Percentiles rank a stretch among this genome's conserved stretches.
Conservation (phyloP, 768 basidiomycete genomes). For the Suillus ampliporus region DNA sequence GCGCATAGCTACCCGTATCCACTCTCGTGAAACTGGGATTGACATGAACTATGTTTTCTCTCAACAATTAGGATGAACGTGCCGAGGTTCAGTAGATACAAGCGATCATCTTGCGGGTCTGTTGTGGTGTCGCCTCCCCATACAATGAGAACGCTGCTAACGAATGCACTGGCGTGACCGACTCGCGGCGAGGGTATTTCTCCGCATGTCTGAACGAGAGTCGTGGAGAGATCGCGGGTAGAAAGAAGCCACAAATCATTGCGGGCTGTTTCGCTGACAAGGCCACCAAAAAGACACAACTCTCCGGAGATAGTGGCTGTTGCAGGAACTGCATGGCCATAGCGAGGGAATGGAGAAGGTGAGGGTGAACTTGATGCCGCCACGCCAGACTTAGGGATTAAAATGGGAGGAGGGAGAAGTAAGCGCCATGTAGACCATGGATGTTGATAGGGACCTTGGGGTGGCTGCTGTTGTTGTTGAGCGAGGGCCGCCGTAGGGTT, state of each 20-base stretch:
- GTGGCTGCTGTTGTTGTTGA: conserved; percentile 42
- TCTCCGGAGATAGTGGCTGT: conserved; percentile 79
- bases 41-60: conserved; percentile 32
- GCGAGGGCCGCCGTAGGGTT: conserved; percentile 24
- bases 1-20: conserved; percentile 85
- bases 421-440: conserved; percentile 87
- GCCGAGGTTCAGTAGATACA: conserved; percentile 96
- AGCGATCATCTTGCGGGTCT: conserved; percentile 84
- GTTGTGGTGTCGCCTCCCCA: conserved; percentile 99
- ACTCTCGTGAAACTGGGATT: conserved; percentile 87
- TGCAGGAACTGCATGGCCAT: conserved; percentile 91
- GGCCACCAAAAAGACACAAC: conserved; percentile 95
- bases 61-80: conserved; percentile 37
- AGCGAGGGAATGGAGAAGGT: conserved; percentile 92
- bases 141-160: conserved; percentile 93
- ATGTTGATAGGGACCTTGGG: conserved; percentile 42
- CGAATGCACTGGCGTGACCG: conserved; percentile 96
- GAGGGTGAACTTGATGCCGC: conserved; percentile 71
- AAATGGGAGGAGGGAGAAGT: conserved; percentile 66
- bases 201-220: conserved; percentile 85
- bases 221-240: conserved; percentile 76
- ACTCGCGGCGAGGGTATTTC: conserved; percentile 89
- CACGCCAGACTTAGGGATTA: conserved; percentile 66
- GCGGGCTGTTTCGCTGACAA: conserved; percentile 86
- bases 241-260: conserved; percentile 96